phyloP scores from a whole-genome alignment of 306 rosid species.

The Spatholobus suberectus region DNA sequence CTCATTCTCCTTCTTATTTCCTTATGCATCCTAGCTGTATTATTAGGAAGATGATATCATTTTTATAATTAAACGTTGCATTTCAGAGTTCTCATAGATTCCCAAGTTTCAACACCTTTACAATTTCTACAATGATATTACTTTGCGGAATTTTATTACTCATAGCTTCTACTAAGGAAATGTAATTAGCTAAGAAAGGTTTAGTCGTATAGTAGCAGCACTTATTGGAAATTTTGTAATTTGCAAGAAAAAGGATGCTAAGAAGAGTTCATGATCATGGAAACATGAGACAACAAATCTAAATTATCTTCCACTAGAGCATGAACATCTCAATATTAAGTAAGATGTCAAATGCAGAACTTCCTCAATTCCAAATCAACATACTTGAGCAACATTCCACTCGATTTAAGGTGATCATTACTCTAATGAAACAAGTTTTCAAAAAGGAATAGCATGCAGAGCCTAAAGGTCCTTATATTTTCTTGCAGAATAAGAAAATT shows the following conservation, averaged over 20 bases:
- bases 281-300: too few species aligned
- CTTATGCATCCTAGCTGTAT: too few species aligned
- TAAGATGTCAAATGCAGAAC: not conserved
- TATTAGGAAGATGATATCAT: too few species aligned
- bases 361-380: slow-evolving; percentile 23
- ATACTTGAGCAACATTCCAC: not conserved
- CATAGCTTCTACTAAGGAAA: not conserved
- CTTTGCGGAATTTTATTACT: not conserved
- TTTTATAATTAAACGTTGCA: not conserved
- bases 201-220: not conserved
- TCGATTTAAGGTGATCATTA: not conserved
- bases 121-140: not conserved
- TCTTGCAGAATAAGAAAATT: not conserved
- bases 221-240: not conserved
- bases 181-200: not conserved
- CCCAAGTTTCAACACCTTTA: not conserved
- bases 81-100: not conserved
- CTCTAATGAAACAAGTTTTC: not conserved
- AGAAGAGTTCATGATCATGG: not conserved
- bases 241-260: not conserved
- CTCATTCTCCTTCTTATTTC: too few species aligned
- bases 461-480: not conserved
- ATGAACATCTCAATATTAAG: not conserved
- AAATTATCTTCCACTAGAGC: not conserved
- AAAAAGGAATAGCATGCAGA: too few species aligned